phyloP scores from a whole-genome alignment of 352 stramenopile species.

The Globisporangium megalacanthum region DNA sequence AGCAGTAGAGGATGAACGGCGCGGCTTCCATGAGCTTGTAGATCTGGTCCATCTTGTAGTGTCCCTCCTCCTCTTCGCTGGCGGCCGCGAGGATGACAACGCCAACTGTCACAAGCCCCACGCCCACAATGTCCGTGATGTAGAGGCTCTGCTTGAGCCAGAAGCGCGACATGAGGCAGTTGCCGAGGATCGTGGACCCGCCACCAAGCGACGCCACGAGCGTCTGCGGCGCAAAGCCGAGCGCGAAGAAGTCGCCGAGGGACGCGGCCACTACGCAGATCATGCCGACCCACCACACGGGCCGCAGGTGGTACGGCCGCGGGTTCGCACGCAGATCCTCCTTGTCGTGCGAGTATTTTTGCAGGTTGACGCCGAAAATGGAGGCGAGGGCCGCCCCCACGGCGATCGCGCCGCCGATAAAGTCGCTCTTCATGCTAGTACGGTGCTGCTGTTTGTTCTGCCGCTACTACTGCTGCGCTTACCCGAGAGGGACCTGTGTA shows the following conservation, averaged over 20 bases:
- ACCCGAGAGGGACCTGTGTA: background rate
- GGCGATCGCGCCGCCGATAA: slow-evolving; percentile 75
- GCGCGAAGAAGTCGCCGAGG: slow-evolving; percentile 80
- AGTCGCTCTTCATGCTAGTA: slow-evolving; percentile 52
- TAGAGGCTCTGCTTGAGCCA: slow-evolving; percentile 86
- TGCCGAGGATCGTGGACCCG: slow-evolving; percentile 79
- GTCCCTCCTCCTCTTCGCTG: slow-evolving; percentile 57
- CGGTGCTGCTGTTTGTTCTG: background rate
- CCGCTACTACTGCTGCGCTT: background rate
- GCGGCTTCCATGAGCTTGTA: slow-evolving; percentile 75
- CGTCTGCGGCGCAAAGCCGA: slow-evolving; percentile 85
- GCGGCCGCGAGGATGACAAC: slow-evolving; percentile 76
- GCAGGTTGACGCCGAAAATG: slow-evolving; percentile 89
- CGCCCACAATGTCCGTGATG: slow-evolving; percentile 75
- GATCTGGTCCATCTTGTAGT: slow-evolving; percentile 86
- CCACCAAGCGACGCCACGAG: slow-evolving; percentile 78
- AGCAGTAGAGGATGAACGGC: slow-evolving; percentile 79
- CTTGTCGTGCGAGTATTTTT: slow-evolving; percentile 89
- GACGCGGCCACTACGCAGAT: slow-evolving; percentile 76
- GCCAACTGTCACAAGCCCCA: slow-evolving; percentile 67
- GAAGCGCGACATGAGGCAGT: slow-evolving; percentile 82
- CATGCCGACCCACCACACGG: slow-evolving; percentile 88
- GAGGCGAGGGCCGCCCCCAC: slow-evolving; percentile 71
- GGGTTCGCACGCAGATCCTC: slow-evolving; percentile 64
- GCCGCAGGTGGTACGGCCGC: slow-evolving; percentile 76